Evolutionary conservation across 2,329 filamentous ascomycete genomes (phyloP), one percentile per base, ranked within the genome.

Genomic region (Sporothrix protearum): DNA sequence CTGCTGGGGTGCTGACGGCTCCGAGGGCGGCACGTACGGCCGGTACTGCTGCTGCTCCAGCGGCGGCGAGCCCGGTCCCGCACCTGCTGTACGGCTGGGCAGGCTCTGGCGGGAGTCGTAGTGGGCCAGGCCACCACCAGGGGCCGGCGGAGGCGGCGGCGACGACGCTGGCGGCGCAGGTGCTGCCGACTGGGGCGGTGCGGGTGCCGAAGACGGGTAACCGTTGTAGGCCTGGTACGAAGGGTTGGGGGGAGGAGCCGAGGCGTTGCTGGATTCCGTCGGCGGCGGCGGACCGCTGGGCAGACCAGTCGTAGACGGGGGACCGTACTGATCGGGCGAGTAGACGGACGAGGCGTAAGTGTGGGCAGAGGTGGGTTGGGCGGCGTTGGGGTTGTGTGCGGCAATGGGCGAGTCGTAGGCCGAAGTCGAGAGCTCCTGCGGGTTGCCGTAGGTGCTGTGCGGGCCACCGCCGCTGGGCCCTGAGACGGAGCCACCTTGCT

Each of bases 351-450:
- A 82, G 2, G 83, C 80, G 75, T 83, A 86, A 1, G 83, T 81
- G 28, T 81, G 80, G 19, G 80, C 78, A 59, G 81, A 81, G 74
- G 78, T 80, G 28, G 49, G 42, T 42, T 70, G 71, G 49, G 71
- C 25, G 76, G 83, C 84, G 77, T 85, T 83, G 9, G 84, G 81
- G 77, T 84, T 85, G 77, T 86, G 84, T 6, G 84, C 79, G 14
- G 84, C 87, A 51, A 92, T 85, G 55, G 91, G 92, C 3, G 91
- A 92, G 79, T 94, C 91, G 77, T 94, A 94, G 10, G 88, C 88
- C 0, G 91, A 92, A 0, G 92, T 93, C 33, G 91, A 90, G 63
- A 95, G 83, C 81, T 95, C 92, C 80, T 94, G 92, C 0, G 92
- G 89, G 74, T 88, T 87, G 36, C 89, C 89, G 76, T 91, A 91